phyloP scores from a whole-genome alignment of 768 basidiomycete genomes.

The Suillus paluster region DNA sequence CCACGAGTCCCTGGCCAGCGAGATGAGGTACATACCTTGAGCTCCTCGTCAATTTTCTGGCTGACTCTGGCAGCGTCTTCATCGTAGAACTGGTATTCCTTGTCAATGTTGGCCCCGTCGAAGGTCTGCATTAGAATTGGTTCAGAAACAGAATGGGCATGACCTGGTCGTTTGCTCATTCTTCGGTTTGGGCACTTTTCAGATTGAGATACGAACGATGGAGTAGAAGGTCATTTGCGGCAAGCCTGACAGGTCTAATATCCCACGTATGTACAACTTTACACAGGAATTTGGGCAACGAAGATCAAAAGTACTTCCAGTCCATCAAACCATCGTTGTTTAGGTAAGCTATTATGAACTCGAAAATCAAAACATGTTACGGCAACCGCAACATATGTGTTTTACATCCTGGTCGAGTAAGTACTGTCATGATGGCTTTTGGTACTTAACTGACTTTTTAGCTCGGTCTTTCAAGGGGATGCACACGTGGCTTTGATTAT shows the following conservation, averaged over 20 bases:
- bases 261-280: slow-evolving; percentile 41
- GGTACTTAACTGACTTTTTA: neutral
- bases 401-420: neutral
- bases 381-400: neutral
- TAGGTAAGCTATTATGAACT: slow-evolving; percentile 5
- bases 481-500: neutral
- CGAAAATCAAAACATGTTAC: neutral
- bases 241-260: slow-evolving; percentile 32
- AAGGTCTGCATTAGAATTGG: slow-evolving; percentile 36
- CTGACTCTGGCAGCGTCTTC: slow-evolving; percentile 51
- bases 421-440: neutral
- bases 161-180: slow-evolving; percentile 35
- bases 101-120: slow-evolving; percentile 27
- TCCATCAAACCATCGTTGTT: slow-evolving; percentile 30
- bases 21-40: slow-evolving; percentile 44
- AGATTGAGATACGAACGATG: slow-evolving; percentile 20
- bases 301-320: slow-evolving; percentile 34
- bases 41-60: slow-evolving; percentile 59
- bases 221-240: slow-evolving; percentile 31
- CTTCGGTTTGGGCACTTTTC: slow-evolving; percentile 15
- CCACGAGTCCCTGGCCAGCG: neutral
- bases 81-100: slow-evolving; percentile 41
- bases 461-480: neutral
- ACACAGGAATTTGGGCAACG: slow-evolving; percentile 26
- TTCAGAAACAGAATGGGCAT: slow-evolving; percentile 34